Evolutionary conservation across 495 filamentous ascomycete species (phyloP), one percentile per base, ranked within the genome.

Genomic region (Wilcoxina mikolae): DNA sequence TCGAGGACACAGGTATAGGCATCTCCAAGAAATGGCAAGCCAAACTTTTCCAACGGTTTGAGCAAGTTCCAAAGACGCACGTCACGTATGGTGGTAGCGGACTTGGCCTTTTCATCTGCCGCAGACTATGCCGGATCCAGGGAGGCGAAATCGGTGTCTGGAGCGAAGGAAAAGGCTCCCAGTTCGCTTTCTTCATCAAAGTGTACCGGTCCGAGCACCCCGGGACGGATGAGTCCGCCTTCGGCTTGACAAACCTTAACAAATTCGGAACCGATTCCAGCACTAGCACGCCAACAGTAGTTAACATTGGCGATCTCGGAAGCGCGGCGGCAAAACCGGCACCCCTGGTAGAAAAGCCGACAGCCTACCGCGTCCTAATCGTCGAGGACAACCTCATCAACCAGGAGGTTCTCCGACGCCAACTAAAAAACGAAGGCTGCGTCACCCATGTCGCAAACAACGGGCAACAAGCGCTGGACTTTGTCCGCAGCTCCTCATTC

Each of bases 301-400:
- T n/a, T 35, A 35, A 15, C 31, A 35, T 15, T 15, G 15, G 31
- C 31, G 31, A 15, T 35, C 31, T 35, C 31, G 31, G 7, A 35
- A 35, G 31, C 31, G 7, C 5, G 31, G 31, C 11, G 43, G 43
- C 2, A 46, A 39, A 39, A 39, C 12, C 4, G 12, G 20, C 3
- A 39, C 35, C 2, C 43, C 43, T n/a, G n/a, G n/a, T n/a, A 3
- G 22, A 60, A 56, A 7, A 65, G 67, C 25, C 26, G 56, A 4
- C 50, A 29, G 22, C 56, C 57, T 1, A 56, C 61, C n/a, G 18
- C 70, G 73, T 93, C 22, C 71, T 95, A 15, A 87, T 95, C 20
- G 88, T 88, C 0, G 88, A 95, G 64, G 88, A 95, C 70, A 95
- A 95, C 63, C 80, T 80, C 28, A 86, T 89, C 18, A 95, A 95